Conservation (phyloP, 371 early-diverging fungal species). For the Actinomortierella ambigua region DNA sequence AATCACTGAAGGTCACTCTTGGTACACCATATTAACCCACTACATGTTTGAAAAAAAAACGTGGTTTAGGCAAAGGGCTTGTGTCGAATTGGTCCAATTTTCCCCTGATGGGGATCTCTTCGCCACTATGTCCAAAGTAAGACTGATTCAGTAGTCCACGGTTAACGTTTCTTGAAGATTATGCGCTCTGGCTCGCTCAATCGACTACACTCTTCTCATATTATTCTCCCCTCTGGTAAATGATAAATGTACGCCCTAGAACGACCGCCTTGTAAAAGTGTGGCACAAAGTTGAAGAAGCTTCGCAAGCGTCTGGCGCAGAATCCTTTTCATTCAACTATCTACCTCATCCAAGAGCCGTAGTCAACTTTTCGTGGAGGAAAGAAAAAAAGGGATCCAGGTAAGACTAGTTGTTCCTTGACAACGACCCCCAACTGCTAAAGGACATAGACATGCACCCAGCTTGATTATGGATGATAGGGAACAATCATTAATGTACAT, state of each 20-base stretch:
- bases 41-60: too few species aligned
- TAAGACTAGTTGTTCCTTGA: conserved; percentile 15
- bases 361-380: conserved; percentile 72
- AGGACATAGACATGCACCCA: too few species aligned
- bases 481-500: too few species aligned
- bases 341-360: conserved; percentile 74
- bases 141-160: not conserved
- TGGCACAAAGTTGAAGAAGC: conserved; percentile 57
- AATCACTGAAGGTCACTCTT: too few species aligned
- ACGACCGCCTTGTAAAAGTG: conserved; percentile 72
- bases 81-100: conserved; percentile 56
- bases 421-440: too few species aligned
- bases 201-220: conserved; percentile 4
- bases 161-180: not conserved
- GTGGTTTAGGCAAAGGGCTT: conserved; percentile 20
- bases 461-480: too few species aligned
- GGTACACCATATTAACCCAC: too few species aligned
- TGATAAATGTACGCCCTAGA: conserved; percentile 32
- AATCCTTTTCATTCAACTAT: conserved; percentile 62
- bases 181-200: conserved; percentile 2
- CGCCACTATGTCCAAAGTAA: conserved; percentile 70
- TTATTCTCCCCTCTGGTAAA: not conserved
- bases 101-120: conserved; percentile 72
- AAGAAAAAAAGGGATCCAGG: conserved; percentile 41
- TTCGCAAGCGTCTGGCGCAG: not conserved